Evolutionary conservation across 2,329 filamentous ascomycete species (phyloP).

Genomic region (Clarireedia homoeocarpa): DNA sequence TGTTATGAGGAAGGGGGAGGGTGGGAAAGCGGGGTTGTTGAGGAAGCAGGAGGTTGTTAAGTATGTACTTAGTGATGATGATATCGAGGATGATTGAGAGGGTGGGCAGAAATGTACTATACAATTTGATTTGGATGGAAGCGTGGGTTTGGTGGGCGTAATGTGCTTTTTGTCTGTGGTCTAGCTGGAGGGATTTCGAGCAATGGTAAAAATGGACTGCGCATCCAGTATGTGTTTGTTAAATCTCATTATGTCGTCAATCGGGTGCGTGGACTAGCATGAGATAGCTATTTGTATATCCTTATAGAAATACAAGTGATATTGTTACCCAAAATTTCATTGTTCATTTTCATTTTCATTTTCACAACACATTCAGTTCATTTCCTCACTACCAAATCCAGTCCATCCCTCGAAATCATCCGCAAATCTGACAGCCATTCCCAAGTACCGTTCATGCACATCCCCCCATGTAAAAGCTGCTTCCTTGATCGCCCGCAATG

Average conservation of each 20-base stretch:
- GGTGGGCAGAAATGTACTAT: background rate
- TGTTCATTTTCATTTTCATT: background rate
- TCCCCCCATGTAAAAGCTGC: conserved; percentile 70
- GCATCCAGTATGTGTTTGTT: too few relatives aligned
- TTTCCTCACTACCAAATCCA: conserved; percentile 16
- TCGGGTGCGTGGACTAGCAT: background rate
- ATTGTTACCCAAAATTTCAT: background rate
- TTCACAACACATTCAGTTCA: background rate
- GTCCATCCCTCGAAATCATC: conserved; percentile 67
- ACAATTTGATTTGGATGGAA: background rate
- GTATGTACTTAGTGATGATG: conserved; percentile 71
- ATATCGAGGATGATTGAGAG: conserved; percentile 61
- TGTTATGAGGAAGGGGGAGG: conserved; percentile 17
- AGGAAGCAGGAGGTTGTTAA: conserved; percentile 42
- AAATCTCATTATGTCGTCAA: background rate
- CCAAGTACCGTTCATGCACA: conserved; percentile 55
- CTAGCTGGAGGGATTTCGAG: background rate
- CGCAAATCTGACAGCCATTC: conserved; percentile 62
- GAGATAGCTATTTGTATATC: background rate
- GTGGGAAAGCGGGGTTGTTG: conserved; percentile 12
- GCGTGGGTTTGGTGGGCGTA: background rate
- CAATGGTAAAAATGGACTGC: too few relatives aligned
- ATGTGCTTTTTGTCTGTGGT: background rate
- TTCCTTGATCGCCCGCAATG: conserved; percentile 65
- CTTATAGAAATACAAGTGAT: background rate